phyloP scores from a whole-genome alignment of 306 rosid genomes.

The Medicago lupulina region DNA sequence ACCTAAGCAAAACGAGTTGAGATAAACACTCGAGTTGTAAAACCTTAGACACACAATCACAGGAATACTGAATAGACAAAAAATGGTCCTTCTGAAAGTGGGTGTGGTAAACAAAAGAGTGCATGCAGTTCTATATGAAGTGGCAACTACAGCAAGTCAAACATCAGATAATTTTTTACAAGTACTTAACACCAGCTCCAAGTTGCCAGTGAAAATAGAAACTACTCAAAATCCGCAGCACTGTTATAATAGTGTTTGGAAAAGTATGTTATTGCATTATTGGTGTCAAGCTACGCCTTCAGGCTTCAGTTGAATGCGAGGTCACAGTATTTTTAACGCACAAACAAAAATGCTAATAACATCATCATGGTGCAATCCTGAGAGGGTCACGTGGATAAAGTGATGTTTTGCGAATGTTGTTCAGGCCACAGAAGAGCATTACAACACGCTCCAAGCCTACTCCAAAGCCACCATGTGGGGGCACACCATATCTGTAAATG shows the following conservation, averaged over 20 bases:
- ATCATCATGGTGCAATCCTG: conserved; percentile 55
- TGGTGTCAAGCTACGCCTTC: not conserved
- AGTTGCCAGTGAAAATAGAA: not conserved
- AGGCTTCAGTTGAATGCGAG: not conserved
- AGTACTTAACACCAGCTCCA: conserved; percentile 10
- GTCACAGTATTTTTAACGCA: not conserved
- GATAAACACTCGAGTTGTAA: too few species aligned
- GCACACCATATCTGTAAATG: conserved; percentile 81
- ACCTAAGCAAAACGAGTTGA: too few species aligned
- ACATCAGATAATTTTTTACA: not conserved
- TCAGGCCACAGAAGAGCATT: conserved; percentile 89
- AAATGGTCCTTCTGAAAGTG: not conserved
- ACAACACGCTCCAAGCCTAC: conserved; percentile 96
- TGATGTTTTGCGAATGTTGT: conserved; percentile 85
- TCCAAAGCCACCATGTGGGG: conserved; percentile 95
- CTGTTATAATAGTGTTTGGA: not conserved
- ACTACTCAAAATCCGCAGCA: not conserved
- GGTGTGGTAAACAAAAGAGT: not conserved
- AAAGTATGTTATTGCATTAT: not conserved
- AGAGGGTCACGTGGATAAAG: conserved; percentile 91
- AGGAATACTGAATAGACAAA: not conserved
- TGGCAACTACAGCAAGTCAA: not conserved
- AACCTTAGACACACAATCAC: not conserved
- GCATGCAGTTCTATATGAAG: not conserved
- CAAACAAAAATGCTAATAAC: not conserved